Evolutionary conservation across 495 filamentous ascomycete genomes (phyloP), one percentile per base, ranked within the genome.

Genomic region (Penicillium pancosmium): DNA sequence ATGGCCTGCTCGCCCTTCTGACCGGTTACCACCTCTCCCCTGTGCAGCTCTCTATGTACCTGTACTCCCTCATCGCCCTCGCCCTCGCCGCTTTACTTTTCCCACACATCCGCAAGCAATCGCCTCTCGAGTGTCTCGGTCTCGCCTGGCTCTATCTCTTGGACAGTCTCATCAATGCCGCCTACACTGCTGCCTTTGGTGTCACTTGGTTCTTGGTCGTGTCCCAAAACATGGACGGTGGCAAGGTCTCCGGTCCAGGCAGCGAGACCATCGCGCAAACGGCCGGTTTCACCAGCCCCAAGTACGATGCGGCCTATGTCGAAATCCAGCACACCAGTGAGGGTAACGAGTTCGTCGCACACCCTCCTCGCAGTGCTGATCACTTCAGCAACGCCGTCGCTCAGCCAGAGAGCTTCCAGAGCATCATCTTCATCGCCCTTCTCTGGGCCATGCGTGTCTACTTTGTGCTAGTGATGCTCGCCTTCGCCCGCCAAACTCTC

Each of bases 1-100:
- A 93, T 75, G 92, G 92, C 65, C 80, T 97, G 52, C 88, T 97
- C 57, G 91, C 92, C 50, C 80, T 95, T 62, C 75, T 91, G 53
- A 91, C 89, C n/a, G 90, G 90, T 66, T 77, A 82, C 57, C 76
- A 83, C 56, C 79, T 87, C 33, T 90, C 88, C 15, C 79, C 85
- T 4, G 71, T 91, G 4, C 88, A 92, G 68, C 77, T 92, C 60
- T 87, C 84, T 23, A 87, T 89, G 83, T 97, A 95, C 82, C 80
- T 95, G 36, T 91, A 93, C 79, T 91, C 87, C n/a, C 71, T 93
- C 34, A 27, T 83, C 62, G 83, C 85, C 31, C 85, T 94, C 59
- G 78, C 76, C 54, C 66, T 86, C 31, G 76, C 86, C 50, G 73
- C 80, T 25, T 74, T 83, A 55, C 85, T 93, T 38, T 80, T 86